Conservation (phyloP, 1,139 yeast genomes). For the Suhomyces panamericanus region DNA sequence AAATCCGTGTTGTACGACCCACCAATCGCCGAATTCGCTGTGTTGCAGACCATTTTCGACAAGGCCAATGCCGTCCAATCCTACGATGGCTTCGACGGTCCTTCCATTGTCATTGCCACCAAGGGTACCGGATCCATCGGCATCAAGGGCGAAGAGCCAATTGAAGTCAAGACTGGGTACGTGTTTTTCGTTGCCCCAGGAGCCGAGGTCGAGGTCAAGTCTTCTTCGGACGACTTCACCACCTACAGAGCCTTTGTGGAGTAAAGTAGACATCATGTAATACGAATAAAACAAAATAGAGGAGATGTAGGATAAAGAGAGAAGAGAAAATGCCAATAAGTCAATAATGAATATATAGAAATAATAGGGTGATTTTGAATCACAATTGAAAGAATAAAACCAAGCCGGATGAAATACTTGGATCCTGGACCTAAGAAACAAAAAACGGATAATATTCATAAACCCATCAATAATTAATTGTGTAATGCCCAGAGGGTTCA, state of each 20-base stretch:
- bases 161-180: constrained; percentile 60
- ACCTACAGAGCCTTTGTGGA: constrained; percentile 88
- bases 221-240: constrained; percentile 59
- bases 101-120: constrained; percentile 83
- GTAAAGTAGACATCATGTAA: constrained; percentile 29
- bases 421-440: too few relatives aligned
- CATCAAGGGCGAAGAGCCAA: constrained; percentile 47
- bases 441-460: too few relatives aligned
- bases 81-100: constrained; percentile 72
- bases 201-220: constrained; percentile 58
- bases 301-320: neutral
- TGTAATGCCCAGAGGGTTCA: too few relatives aligned
- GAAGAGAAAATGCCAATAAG: neutral
- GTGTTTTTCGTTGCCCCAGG: constrained; percentile 86
- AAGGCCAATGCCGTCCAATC: constrained; percentile 44
- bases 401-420: too few relatives aligned
- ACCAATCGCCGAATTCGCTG: constrained; percentile 95
- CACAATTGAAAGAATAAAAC: too few relatives aligned
- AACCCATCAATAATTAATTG: too few relatives aligned
- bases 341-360: too few relatives aligned
- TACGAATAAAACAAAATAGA: too few relatives aligned
- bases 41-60: constrained; percentile 67
- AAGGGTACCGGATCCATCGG: constrained; percentile 68
- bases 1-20: constrained; percentile 78
- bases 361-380: too few relatives aligned